Conservation (phyloP, 495 filamentous ascomycete species). For the Aspergillus steynii region DNA sequence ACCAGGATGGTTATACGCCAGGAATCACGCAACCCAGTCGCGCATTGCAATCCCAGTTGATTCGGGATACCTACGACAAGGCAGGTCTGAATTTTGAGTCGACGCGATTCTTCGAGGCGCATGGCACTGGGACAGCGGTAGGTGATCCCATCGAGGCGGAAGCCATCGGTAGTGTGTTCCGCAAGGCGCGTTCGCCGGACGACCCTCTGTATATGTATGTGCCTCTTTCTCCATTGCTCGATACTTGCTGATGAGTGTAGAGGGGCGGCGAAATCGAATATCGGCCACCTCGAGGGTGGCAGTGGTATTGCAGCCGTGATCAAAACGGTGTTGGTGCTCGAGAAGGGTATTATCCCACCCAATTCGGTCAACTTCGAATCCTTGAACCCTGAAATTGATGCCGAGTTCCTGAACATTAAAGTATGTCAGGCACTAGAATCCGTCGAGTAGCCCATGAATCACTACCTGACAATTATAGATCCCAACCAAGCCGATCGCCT, state of each 20-base stretch:
- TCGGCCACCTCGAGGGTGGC: constrained; percentile 54
- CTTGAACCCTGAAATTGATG: constrained; percentile 32
- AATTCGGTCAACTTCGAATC: constrained; percentile 27
- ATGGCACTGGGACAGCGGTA: constrained; percentile 4
- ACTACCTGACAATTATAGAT: background rate
- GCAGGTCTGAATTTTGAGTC: background rate
- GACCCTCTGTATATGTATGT: constrained; percentile 13
- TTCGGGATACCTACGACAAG: background rate
- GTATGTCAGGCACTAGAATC: constrained; percentile 30
- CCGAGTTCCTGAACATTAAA: constrained; percentile 24
- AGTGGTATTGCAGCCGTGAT: constrained; percentile 60
- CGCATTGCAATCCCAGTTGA: background rate
- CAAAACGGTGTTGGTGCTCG: constrained; percentile 54
- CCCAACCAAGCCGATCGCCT: constrained; percentile 27
- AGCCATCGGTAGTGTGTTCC: background rate
- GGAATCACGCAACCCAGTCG: background rate
- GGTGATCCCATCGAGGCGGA: background rate
- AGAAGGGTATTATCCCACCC: constrained; percentile 43
- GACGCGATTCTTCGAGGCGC: constrained; percentile 9
- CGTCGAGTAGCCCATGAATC: constrained; percentile 33
- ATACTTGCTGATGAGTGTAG: too few species aligned
- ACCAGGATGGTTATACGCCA: constrained; percentile 5
- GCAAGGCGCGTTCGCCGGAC: background rate
- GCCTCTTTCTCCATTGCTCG: too few species aligned
- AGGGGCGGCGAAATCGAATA: constrained; percentile 51